phyloP scores from a whole-genome alignment of 2,329 filamentous ascomycete species.

The Rhynchosporium graminicola region DNA sequence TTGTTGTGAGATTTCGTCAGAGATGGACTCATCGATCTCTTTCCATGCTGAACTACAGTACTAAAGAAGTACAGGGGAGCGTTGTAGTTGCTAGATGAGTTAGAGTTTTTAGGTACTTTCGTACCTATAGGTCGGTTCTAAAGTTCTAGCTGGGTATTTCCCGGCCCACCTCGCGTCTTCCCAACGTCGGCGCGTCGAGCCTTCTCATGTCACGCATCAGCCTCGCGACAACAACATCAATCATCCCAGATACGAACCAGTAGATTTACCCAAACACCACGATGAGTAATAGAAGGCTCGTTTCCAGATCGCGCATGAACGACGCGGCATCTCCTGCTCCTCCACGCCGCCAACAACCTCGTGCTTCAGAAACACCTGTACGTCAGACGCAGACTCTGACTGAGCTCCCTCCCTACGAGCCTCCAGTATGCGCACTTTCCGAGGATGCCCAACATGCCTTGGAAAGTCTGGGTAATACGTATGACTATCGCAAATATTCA shows the following conservation, averaged over 20 bases:
- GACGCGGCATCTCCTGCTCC: slow-evolving; percentile 31
- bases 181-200: not conserved
- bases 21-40: no score
- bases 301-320: slow-evolving; percentile 25
- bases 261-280: not conserved
- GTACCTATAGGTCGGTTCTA: not conserved
- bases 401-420: slow-evolving; percentile 52
- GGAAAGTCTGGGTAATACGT: slow-evolving; percentile 45
- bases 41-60: no score
- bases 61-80: no score
- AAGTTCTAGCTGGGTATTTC: not conserved
- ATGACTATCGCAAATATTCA: slow-evolving; percentile 48
- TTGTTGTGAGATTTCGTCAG: no score
- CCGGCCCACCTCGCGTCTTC: not conserved
- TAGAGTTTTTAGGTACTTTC: no score
- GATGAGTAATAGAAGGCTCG: slow-evolving; percentile 32
- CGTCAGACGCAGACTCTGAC: slow-evolving; percentile 23
- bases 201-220: not conserved
- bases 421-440: slow-evolving; percentile 54
- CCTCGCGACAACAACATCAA: not conserved
- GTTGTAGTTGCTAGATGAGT: not conserved
- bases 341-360: slow-evolving; percentile 17
- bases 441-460: slow-evolving; percentile 48
- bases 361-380: slow-evolving; percentile 19
- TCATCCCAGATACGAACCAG: not conserved